phyloP scores from a whole-genome alignment of 805 yeast genomes.

The Starmera dryadoides region DNA sequence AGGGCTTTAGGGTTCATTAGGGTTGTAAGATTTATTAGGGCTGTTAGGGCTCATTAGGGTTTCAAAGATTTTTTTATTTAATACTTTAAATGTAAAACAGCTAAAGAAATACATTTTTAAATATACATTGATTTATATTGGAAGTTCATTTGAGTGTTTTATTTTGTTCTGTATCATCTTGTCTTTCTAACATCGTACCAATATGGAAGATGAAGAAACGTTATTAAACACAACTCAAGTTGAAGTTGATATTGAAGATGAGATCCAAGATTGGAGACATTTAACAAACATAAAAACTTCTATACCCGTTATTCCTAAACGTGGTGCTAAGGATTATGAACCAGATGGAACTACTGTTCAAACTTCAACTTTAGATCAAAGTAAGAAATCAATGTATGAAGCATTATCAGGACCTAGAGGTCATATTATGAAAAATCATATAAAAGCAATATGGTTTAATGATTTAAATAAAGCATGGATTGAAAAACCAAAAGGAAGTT shows the following conservation, averaged over 20 bases:
- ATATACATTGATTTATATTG: too few relatives aligned
- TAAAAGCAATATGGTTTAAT: constrained; percentile 43
- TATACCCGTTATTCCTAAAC: constrained; percentile 35
- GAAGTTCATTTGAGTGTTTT: too few relatives aligned
- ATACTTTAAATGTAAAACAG: too few relatives aligned
- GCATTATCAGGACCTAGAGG: constrained; percentile 52
- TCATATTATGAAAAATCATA: constrained; percentile 35
- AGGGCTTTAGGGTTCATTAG: too few relatives aligned
- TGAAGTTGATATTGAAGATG: constrained; percentile 30
- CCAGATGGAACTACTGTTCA: constrained; percentile 69
- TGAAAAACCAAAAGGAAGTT: constrained; percentile 60
- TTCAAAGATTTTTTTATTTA: too few relatives aligned
- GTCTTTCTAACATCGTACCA: too few relatives aligned
- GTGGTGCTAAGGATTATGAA: constrained; percentile 83
- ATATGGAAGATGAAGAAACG: constrained; percentile 1
- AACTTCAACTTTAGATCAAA: constrained; percentile 34
- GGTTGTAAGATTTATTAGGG: too few relatives aligned
- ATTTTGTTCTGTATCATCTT: too few relatives aligned
- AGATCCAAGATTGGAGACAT: constrained; percentile 47
- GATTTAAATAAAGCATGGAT: constrained; percentile 28
- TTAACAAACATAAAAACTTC: constrained; percentile 21
- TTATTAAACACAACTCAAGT: background rate
- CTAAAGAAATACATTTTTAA: too few relatives aligned
- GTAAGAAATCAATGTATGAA: constrained; percentile 65
- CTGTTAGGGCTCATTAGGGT: too few relatives aligned